Percentiles rank a stretch among this genome's conserved stretches.
Conservation (phyloP, 2,329 filamentous ascomycete species). For the Cladophialophora psammophila region DNA sequence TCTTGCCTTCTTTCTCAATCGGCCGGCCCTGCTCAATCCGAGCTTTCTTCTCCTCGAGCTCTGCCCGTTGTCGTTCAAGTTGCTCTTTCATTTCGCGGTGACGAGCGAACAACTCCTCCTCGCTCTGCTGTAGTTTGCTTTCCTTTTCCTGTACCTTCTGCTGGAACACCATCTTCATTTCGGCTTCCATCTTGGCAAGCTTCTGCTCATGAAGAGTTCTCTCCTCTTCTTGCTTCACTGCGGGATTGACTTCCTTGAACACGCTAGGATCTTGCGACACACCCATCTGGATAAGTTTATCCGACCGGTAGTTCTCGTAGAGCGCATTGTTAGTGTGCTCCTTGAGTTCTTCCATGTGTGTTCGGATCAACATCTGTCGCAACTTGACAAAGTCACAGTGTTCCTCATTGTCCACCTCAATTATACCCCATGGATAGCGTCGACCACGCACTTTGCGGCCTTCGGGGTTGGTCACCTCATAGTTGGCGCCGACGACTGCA, state of each 20-base stretch:
- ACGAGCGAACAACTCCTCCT: slow-evolving; percentile 96
- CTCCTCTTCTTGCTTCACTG: slow-evolving; percentile 99
- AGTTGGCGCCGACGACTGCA: slow-evolving; percentile 95
- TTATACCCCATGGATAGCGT: slow-evolving; percentile 96
- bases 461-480: slow-evolving; percentile 88
- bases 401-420: slow-evolving; percentile 99
- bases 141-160: slow-evolving; percentile 99
- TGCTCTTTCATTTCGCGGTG: slow-evolving; percentile 99
- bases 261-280: slow-evolving; percentile 98
- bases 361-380: slow-evolving; percentile 99
- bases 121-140: slow-evolving; percentile 98
- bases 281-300: slow-evolving; percentile 98
- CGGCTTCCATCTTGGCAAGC: slow-evolving; percentile 99
- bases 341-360: slow-evolving; percentile 99
- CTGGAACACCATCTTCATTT: slow-evolving; percentile 99
- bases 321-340: slow-evolving; percentile 99
- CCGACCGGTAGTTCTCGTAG: slow-evolving; percentile 99
- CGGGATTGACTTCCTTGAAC: slow-evolving; percentile 99
- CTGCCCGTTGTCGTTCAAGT: slow-evolving; percentile 89
- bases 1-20: slow-evolving; percentile 96
- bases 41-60: slow-evolving; percentile 98
- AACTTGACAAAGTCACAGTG: slow-evolving; percentile 99
- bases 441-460: slow-evolving; percentile 95
- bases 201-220: slow-evolving; percentile 98
- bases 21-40: slow-evolving; percentile 94